phyloP scores from a whole-genome alignment of 2,329 filamentous ascomycete species.

The Purpureocillium takamizusanense region DNA sequence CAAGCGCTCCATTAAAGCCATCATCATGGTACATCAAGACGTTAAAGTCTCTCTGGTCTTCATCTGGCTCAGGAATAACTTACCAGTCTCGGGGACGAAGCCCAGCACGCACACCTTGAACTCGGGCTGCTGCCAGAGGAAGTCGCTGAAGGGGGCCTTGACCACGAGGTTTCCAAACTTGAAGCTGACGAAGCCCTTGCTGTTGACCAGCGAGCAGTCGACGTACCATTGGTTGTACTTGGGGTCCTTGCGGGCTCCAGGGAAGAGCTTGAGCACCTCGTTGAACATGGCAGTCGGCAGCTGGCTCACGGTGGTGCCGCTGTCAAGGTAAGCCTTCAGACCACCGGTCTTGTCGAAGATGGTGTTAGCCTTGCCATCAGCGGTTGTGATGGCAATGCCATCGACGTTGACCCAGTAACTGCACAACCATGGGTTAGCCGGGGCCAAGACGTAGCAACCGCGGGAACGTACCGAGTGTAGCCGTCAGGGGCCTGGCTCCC shows the following conservation, averaged over 20 bases:
- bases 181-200: constrained; percentile 28
- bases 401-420: constrained; percentile 23
- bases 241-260: constrained; percentile 30
- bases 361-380: constrained; percentile 22
- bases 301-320: constrained; percentile 54
- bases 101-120: constrained; percentile 24
- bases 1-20: no score
- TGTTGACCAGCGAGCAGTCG: constrained; percentile 22
- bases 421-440: no score
- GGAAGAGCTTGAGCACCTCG: constrained; percentile 27
- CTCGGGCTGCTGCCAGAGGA: constrained; percentile 20
- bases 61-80: no score
- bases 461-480: constrained; percentile 9
- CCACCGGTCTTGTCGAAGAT: constrained; percentile 27
- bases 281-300: constrained; percentile 44
- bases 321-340: constrained; percentile 45
- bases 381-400: constrained; percentile 17
- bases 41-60: no score
- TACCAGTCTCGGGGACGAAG: constrained; percentile 23
- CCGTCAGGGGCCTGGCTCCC: constrained; percentile 16
- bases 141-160: constrained; percentile 28
- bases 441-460: background rate
- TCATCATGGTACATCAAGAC: no score
- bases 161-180: constrained; percentile 30
- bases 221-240: constrained; percentile 34